Percentiles rank a stretch among this genome's conserved stretches.
Evolutionary conservation across 1,284 basidiomycete genomes (phyloP).

Genomic region (Moesziomyces sp.): DNA sequence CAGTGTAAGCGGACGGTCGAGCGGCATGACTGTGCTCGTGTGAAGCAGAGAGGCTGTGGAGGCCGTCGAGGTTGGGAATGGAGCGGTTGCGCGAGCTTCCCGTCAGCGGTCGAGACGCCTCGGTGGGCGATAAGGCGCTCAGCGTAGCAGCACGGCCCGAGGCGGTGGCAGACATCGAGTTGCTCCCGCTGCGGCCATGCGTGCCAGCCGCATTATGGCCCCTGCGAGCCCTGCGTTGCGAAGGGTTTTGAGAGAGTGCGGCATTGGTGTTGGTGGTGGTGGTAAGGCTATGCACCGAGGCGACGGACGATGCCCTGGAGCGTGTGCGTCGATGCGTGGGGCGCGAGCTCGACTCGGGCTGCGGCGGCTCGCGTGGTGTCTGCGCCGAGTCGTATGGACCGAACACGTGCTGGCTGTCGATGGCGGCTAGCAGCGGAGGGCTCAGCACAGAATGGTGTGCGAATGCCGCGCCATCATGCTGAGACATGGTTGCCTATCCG

Average conservation of each 20-base stretch:
- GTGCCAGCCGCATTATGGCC: slow-evolving; percentile 3
- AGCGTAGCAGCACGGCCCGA: slow-evolving; percentile 5
- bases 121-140: neutral
- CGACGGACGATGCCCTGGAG: slow-evolving; percentile 27
- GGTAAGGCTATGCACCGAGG: slow-evolving; percentile 14
- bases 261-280: neutral
- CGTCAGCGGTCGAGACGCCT: slow-evolving; percentile 13
- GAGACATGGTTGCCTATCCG: slow-evolving; percentile 20
- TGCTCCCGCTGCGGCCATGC: slow-evolving; percentile 21
- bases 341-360: slow-evolving; percentile 2
- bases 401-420: slow-evolving; percentile 41
- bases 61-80: slow-evolving; percentile 31
- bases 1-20: slow-evolving; percentile 15
- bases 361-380: slow-evolving; percentile 2
- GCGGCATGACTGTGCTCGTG: slow-evolving; percentile 9
- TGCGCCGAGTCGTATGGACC: slow-evolving; percentile 14
- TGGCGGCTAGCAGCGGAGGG: slow-evolving; percentile 35
- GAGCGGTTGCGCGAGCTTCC: slow-evolving; percentile 38
- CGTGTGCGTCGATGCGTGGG: slow-evolving; percentile 13
- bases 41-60: slow-evolving; percentile 11
- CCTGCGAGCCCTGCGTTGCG: slow-evolving; percentile 11
- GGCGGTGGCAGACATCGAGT: slow-evolving; percentile 13
- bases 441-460: slow-evolving; percentile 35
- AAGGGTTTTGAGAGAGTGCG: neutral
- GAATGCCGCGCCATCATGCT: slow-evolving; percentile 23